These are phyloP conservation scores for Primulina huaijiensis DNA, from an alignment of 257 asterid species.

Conservation along the genomic window DNA sequence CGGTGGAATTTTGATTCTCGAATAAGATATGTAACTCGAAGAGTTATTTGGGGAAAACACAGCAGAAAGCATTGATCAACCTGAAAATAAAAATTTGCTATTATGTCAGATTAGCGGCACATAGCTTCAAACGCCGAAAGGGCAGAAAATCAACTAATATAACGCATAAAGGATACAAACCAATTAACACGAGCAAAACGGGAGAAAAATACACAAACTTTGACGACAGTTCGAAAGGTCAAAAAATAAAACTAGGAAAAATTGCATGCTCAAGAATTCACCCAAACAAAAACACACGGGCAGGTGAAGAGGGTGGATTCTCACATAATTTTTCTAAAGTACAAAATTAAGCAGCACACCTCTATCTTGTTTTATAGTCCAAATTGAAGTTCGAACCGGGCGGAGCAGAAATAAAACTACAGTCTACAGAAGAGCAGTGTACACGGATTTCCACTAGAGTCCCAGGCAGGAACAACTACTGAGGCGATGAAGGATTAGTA, in stretches of 20 bases:
- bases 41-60: slow-evolving; percentile 43
- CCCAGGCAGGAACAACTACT: too few relatives aligned
- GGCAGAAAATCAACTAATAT: not conserved
- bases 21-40: slow-evolving; percentile 34
- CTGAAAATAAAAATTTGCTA: slow-evolving; percentile 24
- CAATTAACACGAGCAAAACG: not conserved
- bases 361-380: not conserved
- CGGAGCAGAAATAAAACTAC: not conserved
- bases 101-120: not conserved
- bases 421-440: too few relatives aligned
- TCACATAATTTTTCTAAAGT: too few relatives aligned
- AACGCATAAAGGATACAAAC: not conserved
- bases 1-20: slow-evolving; percentile 38
- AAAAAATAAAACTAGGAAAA: not conserved
- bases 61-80: slow-evolving; percentile 58
- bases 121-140: not conserved
- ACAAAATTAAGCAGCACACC: too few relatives aligned
- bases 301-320: too few relatives aligned
- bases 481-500: too few relatives aligned
- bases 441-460: too few relatives aligned
- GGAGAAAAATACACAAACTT: not conserved
- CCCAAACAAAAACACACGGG: not conserved
- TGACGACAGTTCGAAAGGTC: not conserved
- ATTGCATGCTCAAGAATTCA: not conserved
- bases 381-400: not conserved